Evolutionary conservation across 2,329 filamentous ascomycete species (phyloP).

Genomic region (Byssothecium circinans): DNA sequence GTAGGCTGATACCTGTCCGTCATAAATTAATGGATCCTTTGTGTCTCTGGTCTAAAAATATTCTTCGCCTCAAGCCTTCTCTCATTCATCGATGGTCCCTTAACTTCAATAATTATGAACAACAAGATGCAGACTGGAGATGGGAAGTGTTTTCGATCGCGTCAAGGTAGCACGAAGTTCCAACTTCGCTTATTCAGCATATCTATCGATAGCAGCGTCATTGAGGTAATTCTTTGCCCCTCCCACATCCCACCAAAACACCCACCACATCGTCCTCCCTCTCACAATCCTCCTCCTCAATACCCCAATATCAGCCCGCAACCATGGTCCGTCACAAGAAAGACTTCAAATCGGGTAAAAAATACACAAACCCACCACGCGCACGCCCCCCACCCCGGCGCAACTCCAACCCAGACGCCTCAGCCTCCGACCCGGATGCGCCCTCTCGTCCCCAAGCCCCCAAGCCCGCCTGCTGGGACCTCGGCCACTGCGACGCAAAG

Average conservation of each 20-base stretch:
- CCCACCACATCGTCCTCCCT: neutral
- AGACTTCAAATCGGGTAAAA: constrained; percentile 75
- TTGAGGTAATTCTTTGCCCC: neutral
- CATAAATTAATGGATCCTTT: too few relatives aligned
- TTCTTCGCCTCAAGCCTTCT: too few relatives aligned
- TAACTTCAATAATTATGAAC: too few relatives aligned
- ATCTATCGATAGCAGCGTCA: neutral
- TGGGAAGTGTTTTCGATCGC: too few relatives aligned
- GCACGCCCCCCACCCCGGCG: constrained; percentile 57
- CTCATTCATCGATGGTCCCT: too few relatives aligned
- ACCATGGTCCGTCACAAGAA: constrained; percentile 96
- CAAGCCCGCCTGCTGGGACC: constrained; percentile 96
- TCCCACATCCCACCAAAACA: neutral
- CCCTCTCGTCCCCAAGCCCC: constrained; percentile 56
- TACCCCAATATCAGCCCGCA: too few relatives aligned
- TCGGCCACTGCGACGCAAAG: constrained; percentile 97
- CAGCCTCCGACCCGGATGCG: constrained; percentile 8
- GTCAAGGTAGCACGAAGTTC: too few relatives aligned
- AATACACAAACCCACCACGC: constrained; percentile 62
- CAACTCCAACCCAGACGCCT: constrained; percentile 22
- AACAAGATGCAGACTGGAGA: too few relatives aligned
- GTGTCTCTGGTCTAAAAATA: too few relatives aligned
- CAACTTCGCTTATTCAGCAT: neutral
- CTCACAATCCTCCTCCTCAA: neutral
- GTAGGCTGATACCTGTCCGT: too few relatives aligned